Evolutionary conservation across 139 green algal species (phyloP).

Genomic region (Tetradesmus obliquus): DNA sequence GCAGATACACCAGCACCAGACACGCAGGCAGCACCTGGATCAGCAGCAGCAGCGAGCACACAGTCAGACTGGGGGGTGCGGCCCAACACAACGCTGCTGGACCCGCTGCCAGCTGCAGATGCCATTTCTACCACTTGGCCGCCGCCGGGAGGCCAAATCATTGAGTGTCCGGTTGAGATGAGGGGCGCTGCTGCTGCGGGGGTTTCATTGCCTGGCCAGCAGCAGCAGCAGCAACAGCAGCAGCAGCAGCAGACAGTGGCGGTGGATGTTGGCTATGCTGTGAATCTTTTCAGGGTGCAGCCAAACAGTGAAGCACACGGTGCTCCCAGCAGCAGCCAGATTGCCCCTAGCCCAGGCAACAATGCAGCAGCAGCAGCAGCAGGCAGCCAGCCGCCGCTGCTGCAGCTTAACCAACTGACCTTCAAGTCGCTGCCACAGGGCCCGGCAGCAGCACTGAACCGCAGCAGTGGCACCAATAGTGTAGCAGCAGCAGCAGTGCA

Average conservation of each 20-base stretch:
- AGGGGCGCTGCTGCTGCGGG: background rate
- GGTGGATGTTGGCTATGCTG: background rate
- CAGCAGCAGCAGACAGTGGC: background rate
- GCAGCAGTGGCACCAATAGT: background rate
- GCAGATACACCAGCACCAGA: background rate
- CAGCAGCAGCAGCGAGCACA: background rate
- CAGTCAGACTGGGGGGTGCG: background rate
- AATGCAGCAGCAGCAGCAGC: background rate
- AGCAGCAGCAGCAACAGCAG: too few relatives aligned
- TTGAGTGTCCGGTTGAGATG: constrained; percentile 11
- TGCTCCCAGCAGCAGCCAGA: background rate
- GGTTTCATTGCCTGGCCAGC: background rate
- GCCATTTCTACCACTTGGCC: background rate
- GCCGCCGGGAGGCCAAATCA: constrained; percentile 1
- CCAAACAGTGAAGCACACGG: background rate
- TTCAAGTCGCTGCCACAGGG: background rate
- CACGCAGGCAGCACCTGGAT: background rate
- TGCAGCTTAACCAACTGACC: background rate
- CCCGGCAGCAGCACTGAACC: background rate
- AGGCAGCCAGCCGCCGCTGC: background rate
- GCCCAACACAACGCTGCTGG: background rate
- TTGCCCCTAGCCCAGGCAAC: background rate
- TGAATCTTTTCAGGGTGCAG: background rate
- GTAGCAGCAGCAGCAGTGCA: background rate
- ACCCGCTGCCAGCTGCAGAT: background rate